A percentile compares a stretch with the other conserved stretches of the same genome.
Evolutionary conservation across 2,329 filamentous ascomycete species (phyloP).

Genomic region (Grosmannia serpens): DNA sequence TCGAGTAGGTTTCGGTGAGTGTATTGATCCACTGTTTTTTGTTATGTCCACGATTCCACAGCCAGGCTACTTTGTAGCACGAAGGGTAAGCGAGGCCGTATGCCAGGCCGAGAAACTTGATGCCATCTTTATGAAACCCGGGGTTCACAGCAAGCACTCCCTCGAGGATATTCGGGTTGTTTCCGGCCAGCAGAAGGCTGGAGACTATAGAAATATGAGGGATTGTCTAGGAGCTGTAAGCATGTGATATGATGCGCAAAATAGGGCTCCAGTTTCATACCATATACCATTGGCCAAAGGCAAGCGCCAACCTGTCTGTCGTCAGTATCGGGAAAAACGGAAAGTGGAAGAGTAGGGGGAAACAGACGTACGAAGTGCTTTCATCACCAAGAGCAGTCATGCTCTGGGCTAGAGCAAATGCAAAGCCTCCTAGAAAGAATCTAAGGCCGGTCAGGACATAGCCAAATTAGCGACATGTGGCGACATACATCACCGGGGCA

Average conservation of each 20-base stretch:
- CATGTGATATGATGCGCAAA: not conserved
- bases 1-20: slow-evolving; percentile 9
- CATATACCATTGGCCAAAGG: slow-evolving; percentile 16
- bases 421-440: slow-evolving; percentile 18
- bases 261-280: slow-evolving; percentile 1
- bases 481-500: slow-evolving; percentile 12
- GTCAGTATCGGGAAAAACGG: not conserved
- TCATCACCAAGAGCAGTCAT: slow-evolving; percentile 11
- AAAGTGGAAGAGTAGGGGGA: not conserved
- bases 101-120: slow-evolving; percentile 8
- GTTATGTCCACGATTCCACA: slow-evolving; percentile 16
- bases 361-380: slow-evolving; percentile 7
- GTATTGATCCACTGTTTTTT: slow-evolving; percentile 17
- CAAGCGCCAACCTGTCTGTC: slow-evolving; percentile 4
- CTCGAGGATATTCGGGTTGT: slow-evolving; percentile 19
- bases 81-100: slow-evolving; percentile 16
- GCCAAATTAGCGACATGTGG: not conserved
- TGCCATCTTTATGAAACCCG: slow-evolving; percentile 6
- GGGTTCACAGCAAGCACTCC: slow-evolving; percentile 14
- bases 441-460: not conserved
- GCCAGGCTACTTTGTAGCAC: slow-evolving; percentile 17
- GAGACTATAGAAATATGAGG: slow-evolving; percentile 18
- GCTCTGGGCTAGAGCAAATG: slow-evolving; percentile 14
- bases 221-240: slow-evolving; percentile 10
- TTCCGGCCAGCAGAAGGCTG: slow-evolving; percentile 16